Conservation (phyloP, 1,139 yeast species). For the Saccharomycopsis hybrid region DNA sequence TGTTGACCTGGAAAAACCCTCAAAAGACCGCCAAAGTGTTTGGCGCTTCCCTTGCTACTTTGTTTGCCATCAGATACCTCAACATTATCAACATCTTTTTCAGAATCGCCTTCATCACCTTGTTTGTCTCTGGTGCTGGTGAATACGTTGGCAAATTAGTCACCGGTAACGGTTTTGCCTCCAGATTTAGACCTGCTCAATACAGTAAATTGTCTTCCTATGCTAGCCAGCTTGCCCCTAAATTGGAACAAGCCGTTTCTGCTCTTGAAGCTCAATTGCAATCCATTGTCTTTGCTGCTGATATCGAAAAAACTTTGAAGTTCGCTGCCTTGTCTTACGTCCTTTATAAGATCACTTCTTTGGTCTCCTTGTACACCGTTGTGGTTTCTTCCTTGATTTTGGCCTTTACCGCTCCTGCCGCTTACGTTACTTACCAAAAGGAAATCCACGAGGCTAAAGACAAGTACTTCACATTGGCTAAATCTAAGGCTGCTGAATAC, state of each 20-base stretch:
- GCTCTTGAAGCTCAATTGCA: conserved; percentile 45
- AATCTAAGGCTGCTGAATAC: conserved; percentile 48
- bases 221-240: conserved; percentile 39
- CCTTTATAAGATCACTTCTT: conserved; percentile 66
- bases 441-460: conserved; percentile 74
- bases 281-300: conserved; percentile 58
- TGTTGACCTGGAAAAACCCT: conserved; percentile 84
- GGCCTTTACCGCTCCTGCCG: conserved; percentile 69
- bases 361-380: conserved; percentile 69
- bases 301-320: conserved; percentile 62
- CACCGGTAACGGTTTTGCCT: conserved; percentile 66
- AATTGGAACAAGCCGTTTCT: conserved; percentile 28
- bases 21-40: conserved; percentile 69
- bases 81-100: conserved; percentile 65
- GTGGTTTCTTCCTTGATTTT: conserved; percentile 49
- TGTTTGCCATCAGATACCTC: conserved; percentile 62
- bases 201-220: conserved; percentile 27
- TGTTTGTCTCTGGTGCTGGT: conserved; percentile 53
- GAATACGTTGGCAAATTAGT: conserved; percentile 62
- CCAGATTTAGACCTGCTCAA: conserved; percentile 51
- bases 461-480: conserved; percentile 49
- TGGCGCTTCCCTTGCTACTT: conserved; percentile 52
- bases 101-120: conserved; percentile 33
- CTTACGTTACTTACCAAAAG: conserved; percentile 68
- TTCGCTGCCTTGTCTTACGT: conserved; percentile 63